phyloP scores from a whole-genome alignment of 2,329 filamentous ascomycete species.

The Biscogniauxia sp. region DNA sequence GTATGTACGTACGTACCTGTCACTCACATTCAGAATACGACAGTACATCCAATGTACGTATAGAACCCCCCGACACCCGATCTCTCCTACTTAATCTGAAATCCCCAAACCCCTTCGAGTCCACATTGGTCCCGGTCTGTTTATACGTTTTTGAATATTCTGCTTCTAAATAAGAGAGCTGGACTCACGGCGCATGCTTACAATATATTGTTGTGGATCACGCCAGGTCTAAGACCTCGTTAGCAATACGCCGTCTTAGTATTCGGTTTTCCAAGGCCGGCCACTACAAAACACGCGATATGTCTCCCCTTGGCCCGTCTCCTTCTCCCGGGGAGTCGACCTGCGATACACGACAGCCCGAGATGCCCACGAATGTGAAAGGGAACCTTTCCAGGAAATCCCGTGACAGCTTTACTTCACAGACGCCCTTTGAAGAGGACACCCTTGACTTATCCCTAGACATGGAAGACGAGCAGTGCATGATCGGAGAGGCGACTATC shows the following conservation, averaged over 20 bases:
- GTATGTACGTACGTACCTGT: not conserved
- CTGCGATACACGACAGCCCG: not conserved
- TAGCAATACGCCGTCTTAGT: not conserved
- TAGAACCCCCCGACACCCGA: slow-evolving; percentile 9
- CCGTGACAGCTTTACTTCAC: slow-evolving; percentile 21
- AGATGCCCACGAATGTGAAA: slow-evolving; percentile 13
- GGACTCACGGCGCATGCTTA: slow-evolving; percentile 20
- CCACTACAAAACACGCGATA: slow-evolving; percentile 1
- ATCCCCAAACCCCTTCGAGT: slow-evolving; percentile 1
- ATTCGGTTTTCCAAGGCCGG: not conserved
- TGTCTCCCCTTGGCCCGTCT: not conserved
- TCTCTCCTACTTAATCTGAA: slow-evolving; percentile 17
- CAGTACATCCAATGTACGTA: slow-evolving; percentile 13
- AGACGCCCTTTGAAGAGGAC: slow-evolving; percentile 20
- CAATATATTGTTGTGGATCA: slow-evolving; percentile 19
- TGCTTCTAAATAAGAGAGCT: slow-evolving; percentile 22
- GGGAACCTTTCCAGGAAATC: slow-evolving; percentile 16
- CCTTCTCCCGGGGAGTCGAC: not conserved
- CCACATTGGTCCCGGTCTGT: not conserved
- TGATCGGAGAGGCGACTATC: slow-evolving; percentile 28
- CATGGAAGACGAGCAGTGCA: slow-evolving; percentile 28
- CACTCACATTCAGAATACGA: not conserved
- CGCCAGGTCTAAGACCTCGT: slow-evolving; percentile 7
- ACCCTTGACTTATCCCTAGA: slow-evolving; percentile 26
- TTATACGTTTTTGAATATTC: not conserved